phyloP scores from a whole-genome alignment of 257 asterid genomes.

The Thymus mandschuricus region DNA sequence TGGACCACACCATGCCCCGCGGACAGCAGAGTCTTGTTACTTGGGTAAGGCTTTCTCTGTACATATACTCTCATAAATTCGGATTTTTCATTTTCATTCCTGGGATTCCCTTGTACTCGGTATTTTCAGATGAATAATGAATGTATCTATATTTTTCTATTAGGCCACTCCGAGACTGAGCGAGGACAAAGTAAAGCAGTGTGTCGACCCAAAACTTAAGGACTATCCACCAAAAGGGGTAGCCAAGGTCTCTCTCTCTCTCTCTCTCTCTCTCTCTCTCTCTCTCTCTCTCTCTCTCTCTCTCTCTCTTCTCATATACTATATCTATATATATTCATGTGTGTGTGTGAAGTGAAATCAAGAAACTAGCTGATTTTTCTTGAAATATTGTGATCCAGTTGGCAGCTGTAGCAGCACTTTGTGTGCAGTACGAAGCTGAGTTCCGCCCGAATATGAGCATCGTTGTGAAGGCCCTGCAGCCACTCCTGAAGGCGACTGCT shows the following conservation, averaged over 20 bases:
- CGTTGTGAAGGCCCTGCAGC: constrained; percentile 89
- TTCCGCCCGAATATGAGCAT: constrained; percentile 94
- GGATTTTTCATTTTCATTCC: neutral
- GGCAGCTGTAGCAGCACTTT: constrained; percentile 92
- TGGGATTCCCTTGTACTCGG: neutral
- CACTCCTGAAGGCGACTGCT: constrained; percentile 61
- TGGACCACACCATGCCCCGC: constrained; percentile 94
- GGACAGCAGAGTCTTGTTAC: constrained; percentile 95
- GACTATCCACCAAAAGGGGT: constrained; percentile 89
- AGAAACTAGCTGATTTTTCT: neutral
- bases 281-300: constrained; percentile 39
- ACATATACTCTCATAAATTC: constrained; percentile 10
- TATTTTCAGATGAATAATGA: neutral
- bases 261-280: constrained; percentile 39
- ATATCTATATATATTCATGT: neutral
- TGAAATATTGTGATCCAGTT: constrained; percentile 52
- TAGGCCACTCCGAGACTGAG: constrained; percentile 92
- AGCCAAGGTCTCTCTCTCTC: constrained; percentile 69
- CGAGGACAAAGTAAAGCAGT: constrained; percentile 91
- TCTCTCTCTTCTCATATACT: constrained; percentile 24
- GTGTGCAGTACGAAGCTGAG: constrained; percentile 93
- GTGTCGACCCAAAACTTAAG: constrained; percentile 83
- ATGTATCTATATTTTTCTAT: constrained; percentile 19
- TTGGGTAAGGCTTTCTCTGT: constrained; percentile 59
- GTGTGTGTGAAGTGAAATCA: neutral